Percentiles rank a stretch among this genome's conserved stretches.
Conservation (phyloP, 805 yeast species). For the Lipomyces sp. region DNA sequence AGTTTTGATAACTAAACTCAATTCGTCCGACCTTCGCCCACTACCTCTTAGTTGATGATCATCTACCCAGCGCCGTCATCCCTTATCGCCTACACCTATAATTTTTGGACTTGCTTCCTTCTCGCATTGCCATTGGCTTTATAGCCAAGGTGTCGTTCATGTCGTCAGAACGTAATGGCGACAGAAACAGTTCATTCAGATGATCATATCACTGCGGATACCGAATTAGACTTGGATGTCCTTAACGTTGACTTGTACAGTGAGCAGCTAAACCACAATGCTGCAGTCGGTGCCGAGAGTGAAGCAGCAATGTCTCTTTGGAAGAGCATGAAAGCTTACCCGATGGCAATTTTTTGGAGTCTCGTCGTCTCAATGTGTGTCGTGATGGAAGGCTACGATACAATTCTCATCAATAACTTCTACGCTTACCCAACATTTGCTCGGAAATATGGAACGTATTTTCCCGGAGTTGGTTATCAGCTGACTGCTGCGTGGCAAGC, state of each 20-base stretch:
- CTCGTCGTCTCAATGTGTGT: slow-evolving; percentile 52
- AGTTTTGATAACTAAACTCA: too few species aligned
- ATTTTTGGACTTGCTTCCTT: too few species aligned
- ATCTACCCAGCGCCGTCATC: too few species aligned
- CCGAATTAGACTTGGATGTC: neutral
- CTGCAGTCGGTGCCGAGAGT: neutral
- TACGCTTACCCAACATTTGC: slow-evolving; percentile 46
- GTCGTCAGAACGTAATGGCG: neutral
- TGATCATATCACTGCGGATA: slow-evolving; percentile 3
- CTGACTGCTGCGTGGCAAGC: slow-evolving; percentile 44
- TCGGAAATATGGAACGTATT: slow-evolving; percentile 25
- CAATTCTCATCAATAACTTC: slow-evolving; percentile 49
- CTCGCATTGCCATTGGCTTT: too few species aligned
- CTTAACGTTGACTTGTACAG: slow-evolving; percentile 2
- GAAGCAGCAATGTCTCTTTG: neutral
- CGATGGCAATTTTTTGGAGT: slow-evolving; percentile 54
- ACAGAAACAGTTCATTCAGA: neutral
- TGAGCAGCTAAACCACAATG: slow-evolving; percentile 2
- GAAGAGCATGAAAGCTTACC: slow-evolving; percentile 1
- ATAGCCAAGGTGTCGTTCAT: too few species aligned
- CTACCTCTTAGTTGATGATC: too few species aligned
- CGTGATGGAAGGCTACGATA: slow-evolving; percentile 58
- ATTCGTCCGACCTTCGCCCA: too few species aligned
- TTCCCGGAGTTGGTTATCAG: slow-evolving; percentile 15
- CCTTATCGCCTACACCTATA: too few species aligned